These are phyloP conservation scores for Amaranthus hypochondriacus DNA, from an alignment of 148 eudicot species.

Conservation along the genomic window DNA sequence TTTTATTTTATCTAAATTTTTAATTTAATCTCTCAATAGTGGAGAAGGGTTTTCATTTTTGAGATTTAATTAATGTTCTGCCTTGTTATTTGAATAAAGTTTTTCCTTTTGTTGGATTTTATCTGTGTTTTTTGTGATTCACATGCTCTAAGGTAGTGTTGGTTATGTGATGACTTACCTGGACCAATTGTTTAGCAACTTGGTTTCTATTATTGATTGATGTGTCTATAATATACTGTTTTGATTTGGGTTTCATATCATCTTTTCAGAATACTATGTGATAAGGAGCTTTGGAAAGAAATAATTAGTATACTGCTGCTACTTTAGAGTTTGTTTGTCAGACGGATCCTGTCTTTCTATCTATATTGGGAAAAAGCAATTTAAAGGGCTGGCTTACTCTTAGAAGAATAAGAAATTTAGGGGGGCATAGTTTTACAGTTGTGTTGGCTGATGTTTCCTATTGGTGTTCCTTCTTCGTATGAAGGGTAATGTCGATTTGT, in stretches of 20 bases:
- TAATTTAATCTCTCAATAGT: neutral
- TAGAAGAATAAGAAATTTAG: neutral
- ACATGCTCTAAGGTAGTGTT: neutral
- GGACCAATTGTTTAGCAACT: neutral
- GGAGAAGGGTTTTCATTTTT: neutral
- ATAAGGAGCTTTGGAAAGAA: neutral
- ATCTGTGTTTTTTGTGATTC: neutral
- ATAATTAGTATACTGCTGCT: neutral
- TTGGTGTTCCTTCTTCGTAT: neutral
- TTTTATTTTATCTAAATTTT: neutral
- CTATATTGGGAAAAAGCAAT: neutral
- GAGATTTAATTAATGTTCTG: neutral
- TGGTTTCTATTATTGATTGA: neutral
- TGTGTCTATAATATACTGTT: slow-evolving; percentile 7
- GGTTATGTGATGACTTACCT: neutral
- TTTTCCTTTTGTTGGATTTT: neutral
- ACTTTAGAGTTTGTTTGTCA: neutral
- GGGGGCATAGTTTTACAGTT: neutral
- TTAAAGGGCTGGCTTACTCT: neutral
- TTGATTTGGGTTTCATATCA: slow-evolving; percentile 13
- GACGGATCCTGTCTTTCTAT: neutral
- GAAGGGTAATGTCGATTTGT: slow-evolving; percentile 18
- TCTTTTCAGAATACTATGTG: slow-evolving; percentile 21
- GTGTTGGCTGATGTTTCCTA: neutral
- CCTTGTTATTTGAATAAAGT: neutral